These are phyloP conservation scores for Penicillium sp. DNA, from an alignment of 2,329 filamentous ascomycete species.

Conservation along the genomic window DNA sequence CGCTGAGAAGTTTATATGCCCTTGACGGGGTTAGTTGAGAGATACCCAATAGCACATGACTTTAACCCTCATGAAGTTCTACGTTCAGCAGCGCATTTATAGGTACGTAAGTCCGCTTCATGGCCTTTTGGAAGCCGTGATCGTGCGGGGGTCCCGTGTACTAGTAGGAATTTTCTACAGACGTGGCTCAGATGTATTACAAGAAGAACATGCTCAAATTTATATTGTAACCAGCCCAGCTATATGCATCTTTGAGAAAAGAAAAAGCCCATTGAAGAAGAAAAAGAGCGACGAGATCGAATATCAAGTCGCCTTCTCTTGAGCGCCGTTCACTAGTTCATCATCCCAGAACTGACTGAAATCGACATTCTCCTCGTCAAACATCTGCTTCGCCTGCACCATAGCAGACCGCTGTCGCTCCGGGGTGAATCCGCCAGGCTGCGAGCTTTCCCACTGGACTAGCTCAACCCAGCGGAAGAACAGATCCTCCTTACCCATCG, in stretches of 20 bases:
- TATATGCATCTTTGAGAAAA: not conserved
- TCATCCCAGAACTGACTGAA: slow-evolving; percentile 80
- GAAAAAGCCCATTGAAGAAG: not conserved
- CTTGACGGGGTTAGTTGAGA: slow-evolving; percentile 15
- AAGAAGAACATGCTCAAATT: not conserved
- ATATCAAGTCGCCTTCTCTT: slow-evolving; percentile 24
- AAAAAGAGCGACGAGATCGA: not conserved
- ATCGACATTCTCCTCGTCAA: slow-evolving; percentile 74
- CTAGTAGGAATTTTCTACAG: not conserved
- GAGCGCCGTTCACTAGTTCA: slow-evolving; percentile 58
- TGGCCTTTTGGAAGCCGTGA: not conserved
- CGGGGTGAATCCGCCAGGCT: slow-evolving; percentile 75
- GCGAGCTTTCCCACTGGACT: slow-evolving; percentile 81
- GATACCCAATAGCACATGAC: slow-evolving; percentile 28
- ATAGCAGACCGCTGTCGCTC: slow-evolving; percentile 75
- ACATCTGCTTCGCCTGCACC: slow-evolving; percentile 73
- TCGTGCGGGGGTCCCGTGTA: not conserved
- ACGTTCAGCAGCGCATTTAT: not conserved
- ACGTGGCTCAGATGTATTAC: not conserved
- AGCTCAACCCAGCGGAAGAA: slow-evolving; percentile 94
- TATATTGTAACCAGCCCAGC: not conserved
- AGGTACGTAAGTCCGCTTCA: too few relatives aligned
- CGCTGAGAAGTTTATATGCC: slow-evolving; percentile 5
- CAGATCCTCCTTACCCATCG: slow-evolving; percentile 80
- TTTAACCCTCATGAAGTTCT: not conserved